Evolutionary conservation across 768 basidiomycete genomes (phyloP).

Genomic region (Termitomyces heimii): DNA sequence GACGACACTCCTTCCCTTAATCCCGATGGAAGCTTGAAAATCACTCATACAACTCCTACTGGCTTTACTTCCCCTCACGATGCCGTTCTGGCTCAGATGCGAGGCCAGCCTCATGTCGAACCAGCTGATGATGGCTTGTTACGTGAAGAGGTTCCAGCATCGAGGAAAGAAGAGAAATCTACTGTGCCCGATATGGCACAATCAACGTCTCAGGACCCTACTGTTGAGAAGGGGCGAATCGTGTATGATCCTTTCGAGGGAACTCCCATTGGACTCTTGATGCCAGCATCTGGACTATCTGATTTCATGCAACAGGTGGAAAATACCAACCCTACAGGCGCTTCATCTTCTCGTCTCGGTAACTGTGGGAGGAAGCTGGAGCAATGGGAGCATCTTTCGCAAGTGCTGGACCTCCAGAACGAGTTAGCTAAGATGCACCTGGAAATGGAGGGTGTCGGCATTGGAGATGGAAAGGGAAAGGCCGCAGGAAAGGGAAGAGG

Average conservation of each 20-base stretch:
- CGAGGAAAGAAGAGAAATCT: background rate
- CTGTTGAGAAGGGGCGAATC: conserved; percentile 5
- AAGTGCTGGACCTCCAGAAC: conserved; percentile 66
- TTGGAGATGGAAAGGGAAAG: conserved; percentile 25
- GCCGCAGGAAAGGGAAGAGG: conserved; percentile 28
- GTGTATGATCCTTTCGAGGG: conserved; percentile 47
- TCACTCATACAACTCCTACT: background rate
- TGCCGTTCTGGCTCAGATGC: conserved; percentile 47
- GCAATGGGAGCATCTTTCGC: conserved; percentile 63
- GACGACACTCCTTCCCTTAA: background rate
- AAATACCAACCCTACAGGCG: background rate
- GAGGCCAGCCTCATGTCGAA: conserved; percentile 21
- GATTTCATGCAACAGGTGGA: conserved; percentile 7
- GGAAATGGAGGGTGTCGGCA: conserved; percentile 66
- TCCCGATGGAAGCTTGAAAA: background rate
- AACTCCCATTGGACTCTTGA: conserved; percentile 30
- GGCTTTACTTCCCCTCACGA: conserved; percentile 55
- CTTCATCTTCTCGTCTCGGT: conserved; percentile 4
- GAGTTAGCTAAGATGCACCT: conserved; percentile 69
- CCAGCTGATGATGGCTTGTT: conserved; percentile 9
- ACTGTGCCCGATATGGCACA: background rate
- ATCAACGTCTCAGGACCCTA: conserved; percentile 4
- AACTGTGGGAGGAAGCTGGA: conserved; percentile 34
- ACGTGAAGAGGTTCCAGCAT: background rate
- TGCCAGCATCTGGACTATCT: conserved; percentile 9